Base-by-base conservation (phyloP, 176 grass and related monocot species). In the Hsuehochloa calcarea region DNA sequence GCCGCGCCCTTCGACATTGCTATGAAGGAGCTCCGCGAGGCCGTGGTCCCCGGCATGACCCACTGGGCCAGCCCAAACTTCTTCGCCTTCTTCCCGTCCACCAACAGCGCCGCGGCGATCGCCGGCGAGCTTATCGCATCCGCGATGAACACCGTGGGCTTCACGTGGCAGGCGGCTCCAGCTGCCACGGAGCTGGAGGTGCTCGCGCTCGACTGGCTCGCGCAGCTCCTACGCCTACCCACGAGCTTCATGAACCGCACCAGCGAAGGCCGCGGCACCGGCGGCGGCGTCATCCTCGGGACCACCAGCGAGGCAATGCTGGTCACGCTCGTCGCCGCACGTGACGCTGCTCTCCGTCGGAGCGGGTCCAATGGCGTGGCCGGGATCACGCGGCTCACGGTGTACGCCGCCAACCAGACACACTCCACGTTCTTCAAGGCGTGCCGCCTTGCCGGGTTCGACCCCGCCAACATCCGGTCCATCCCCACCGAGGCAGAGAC, bases 41-140 rank as follows among this genome's bases (percentile, higher is more conserved):
- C 79, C 2, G 73, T 92, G 2, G 80, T 92, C 0, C 91, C 91
- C 0, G 91, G 91, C 2, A 84, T 88, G 84, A 93, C 91, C 0
- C 70, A 93, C 70, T 93, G 91, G 91, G 85, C 88, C 22, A 93
- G 91, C 72, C 88, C 91, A 0, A 93, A 88, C 65, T 93, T 93
- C 88, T 93, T 93, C 5, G 91, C 88, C 3, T 93, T 90, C 46
- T 93, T 93, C 59, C 91, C 91, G 0, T 73, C 91, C 7, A 93
- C 91, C 58, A 79, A 88, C 51, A 90, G 91, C 34, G 82, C 91
- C 4, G 91, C 88, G 0, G 88, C 91, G 8, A 65, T 93, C 41
- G 80, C 88, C 15, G 91, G 91, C 0, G 91, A 93, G 6, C 81
- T 93, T n/a, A 60, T 93, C 39, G 91, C 91, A 17, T 93, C 91